Base-by-base conservation (phyloP, 2,329 filamentous ascomycete genomes). In the Neonectria coccinea region DNA sequence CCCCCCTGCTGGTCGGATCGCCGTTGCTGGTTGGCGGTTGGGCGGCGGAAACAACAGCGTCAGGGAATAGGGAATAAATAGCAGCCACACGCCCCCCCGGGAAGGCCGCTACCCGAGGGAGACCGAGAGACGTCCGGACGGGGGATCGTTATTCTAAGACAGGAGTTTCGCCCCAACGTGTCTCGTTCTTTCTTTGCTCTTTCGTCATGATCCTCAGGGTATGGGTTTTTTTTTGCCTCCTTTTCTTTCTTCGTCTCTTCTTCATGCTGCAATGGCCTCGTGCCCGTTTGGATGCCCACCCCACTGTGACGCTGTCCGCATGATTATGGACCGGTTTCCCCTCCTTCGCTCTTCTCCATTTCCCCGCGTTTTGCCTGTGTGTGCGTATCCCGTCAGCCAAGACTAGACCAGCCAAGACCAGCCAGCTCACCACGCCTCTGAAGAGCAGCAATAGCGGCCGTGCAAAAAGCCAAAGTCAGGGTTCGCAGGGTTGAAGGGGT, bases 41-140 rank as follows among this genome's bases (percentile, higher is more conserved):
- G 36, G 36, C 36, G 14, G 36, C 29, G 25, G 25, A 36, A 36
- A 36, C 33, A 36, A 14, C 33, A 36, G 12, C 33, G 14, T 3
- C 36, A 39, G 36, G 36, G 36, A n/a, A 39, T 39, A 39, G 36
- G 36, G 36, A 39, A 39, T 42, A 42, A 18, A 42, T 20, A 42
- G 8, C n/a, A 36, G 18, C 47, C 44, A 57, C 29, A n/a, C n/a
- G 39, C 27, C n/a, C 39, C 25, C 25, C 61, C 56, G 51, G 61
- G 31, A 50, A 55, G 41, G 29, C 61, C 51, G 51, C 56, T 63
- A 55, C 41, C 55, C 55, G 59, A 50, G 50, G 33, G 36, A 73
- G 52, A 44, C 70, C 70, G 70, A 73, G 67, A 73, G 70, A 73
- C 65, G 62, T 69, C 70, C 70, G 70, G 65, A 25, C 59, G 69